Evolutionary conservation across 331 rosid species (phyloP), one percentile per base, ranked within the genome.

Genomic region (Phaseolus coccineus): DNA sequence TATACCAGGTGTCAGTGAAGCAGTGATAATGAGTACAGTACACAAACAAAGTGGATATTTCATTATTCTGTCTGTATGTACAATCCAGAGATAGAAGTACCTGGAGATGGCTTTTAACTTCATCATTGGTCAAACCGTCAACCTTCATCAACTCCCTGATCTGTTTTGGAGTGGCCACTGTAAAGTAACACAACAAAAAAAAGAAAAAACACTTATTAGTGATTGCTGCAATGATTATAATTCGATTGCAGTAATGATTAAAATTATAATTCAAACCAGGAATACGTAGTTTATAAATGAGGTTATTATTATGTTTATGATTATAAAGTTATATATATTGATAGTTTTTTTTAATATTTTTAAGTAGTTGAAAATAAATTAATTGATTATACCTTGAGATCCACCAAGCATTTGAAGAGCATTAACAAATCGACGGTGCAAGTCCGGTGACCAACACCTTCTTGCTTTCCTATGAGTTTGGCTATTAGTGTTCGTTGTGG

Each of bases 81-180:
- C 42, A 44, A 8, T 48, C 35, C 50, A 30, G 51, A 64, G 78
- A 83, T n/a, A 76, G 71, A 59, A 53, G 77, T 72, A 95, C 98
- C 98, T 95, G 99, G 69, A 95, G 84, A 91, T 95, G 99, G 84
- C 99, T 95, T 95, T 95, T 95, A 71, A 95, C 99, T 84, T 95
- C 99, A 87, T 95, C 99, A 73, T 95, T 95, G 88, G 99, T 95
- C 93, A 95, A 88, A 82, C 99, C 99, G n/a, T 95, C 99, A 74
- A 95, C 97, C 84, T 95, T 95, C 99, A 95, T 95, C 88, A 93
- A 82, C 84, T 95, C 99, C 81, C 99, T 91, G 24, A 95, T 95
- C 80, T 95, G 99, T 76, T 95, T 95, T 58, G 99, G 99, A 3
- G 99, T 95, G 64, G 99, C 99, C 73, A 89, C 99, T 95, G 85